Percentiles rank a stretch among this genome's conserved stretches.
phyloP scores from a whole-genome alignment of 108 stramenopile species.

The Nitzschia putrida region DNA sequence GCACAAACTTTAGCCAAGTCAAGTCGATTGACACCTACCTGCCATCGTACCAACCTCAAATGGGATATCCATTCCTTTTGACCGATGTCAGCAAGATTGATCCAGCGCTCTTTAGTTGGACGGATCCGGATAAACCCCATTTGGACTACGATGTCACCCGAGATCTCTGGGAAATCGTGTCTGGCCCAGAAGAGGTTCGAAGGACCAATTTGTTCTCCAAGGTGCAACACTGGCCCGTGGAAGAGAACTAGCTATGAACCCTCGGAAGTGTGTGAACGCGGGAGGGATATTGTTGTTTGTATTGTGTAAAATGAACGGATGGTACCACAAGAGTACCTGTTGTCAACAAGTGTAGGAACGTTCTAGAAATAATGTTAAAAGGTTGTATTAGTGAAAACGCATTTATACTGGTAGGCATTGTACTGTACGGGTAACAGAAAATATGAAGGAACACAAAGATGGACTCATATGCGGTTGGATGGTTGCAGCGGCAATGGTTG shows the following conservation, averaged over 20 bases:
- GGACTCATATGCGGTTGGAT: too few species aligned
- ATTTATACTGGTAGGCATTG: too few species aligned
- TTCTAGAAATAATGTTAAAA: too few species aligned
- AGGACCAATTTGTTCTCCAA: conserved; percentile 4
- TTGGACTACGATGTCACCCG: conserved; percentile 56
- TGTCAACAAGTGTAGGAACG: too few species aligned
- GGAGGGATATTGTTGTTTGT: too few species aligned
- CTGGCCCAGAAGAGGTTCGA: background rate
- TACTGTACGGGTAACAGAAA: too few species aligned
- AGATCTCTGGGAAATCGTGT: conserved; percentile 40
- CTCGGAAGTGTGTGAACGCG: too few species aligned
- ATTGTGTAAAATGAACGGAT: too few species aligned
- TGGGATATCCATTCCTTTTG: conserved; percentile 55
- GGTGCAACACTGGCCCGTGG: conserved; percentile 14
- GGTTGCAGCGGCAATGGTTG: too few species aligned
- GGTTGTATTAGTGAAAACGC: too few species aligned
- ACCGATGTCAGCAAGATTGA: conserved; percentile 50
- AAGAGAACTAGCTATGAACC: background rate
- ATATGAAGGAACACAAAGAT: too few species aligned
- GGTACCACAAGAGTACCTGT: too few species aligned
- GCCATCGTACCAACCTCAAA: conserved; percentile 44
- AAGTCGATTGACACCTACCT: conserved; percentile 38
- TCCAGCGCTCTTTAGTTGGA: conserved; percentile 57
- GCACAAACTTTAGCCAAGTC: conserved; percentile 46
- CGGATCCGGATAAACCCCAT: conserved; percentile 55